Evolutionary conservation across 164 flowering plant genomes (phyloP).

Genomic region (Dillenia turbinata): DNA sequence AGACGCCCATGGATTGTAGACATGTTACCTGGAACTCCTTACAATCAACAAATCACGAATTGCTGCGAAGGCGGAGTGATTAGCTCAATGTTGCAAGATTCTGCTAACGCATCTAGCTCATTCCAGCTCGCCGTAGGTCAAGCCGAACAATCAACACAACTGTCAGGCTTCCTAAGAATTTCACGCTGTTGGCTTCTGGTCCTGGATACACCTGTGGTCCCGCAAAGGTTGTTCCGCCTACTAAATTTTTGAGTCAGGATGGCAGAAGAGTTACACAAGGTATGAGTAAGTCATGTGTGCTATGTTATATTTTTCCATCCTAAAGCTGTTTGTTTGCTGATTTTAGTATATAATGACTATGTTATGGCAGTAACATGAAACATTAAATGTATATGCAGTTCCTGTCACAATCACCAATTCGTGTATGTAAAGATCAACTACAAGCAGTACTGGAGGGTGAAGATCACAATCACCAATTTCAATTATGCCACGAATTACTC

Average conservation of each 20-base stretch:
- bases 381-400: conserved; percentile 75
- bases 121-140: conserved; percentile 75
- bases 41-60: conserved; percentile 63
- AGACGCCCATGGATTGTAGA: conserved; percentile 67
- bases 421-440: conserved; percentile 24
- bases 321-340: too few relatives aligned
- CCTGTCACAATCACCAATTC: conserved; percentile 43
- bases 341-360: background rate
- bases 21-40: conserved; percentile 65
- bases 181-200: conserved; percentile 64
- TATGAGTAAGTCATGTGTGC: conserved; percentile 47
- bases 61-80: conserved; percentile 87
- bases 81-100: conserved; percentile 70
- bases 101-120: conserved; percentile 37
- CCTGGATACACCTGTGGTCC: conserved; percentile 78
- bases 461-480: conserved; percentile 23
- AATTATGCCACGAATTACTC: conserved; percentile 22
- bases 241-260: conserved; percentile 44
- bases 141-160: conserved; percentile 75
- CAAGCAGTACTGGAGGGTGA: conserved; percentile 30
- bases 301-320: background rate
- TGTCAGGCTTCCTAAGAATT: conserved; percentile 51
- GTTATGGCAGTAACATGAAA: conserved; percentile 81
- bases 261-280: conserved; percentile 67
- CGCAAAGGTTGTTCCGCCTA: conserved; percentile 54